Conservation (phyloP, 441 rosid genomes). For the Adansonia gregorii region DNA sequence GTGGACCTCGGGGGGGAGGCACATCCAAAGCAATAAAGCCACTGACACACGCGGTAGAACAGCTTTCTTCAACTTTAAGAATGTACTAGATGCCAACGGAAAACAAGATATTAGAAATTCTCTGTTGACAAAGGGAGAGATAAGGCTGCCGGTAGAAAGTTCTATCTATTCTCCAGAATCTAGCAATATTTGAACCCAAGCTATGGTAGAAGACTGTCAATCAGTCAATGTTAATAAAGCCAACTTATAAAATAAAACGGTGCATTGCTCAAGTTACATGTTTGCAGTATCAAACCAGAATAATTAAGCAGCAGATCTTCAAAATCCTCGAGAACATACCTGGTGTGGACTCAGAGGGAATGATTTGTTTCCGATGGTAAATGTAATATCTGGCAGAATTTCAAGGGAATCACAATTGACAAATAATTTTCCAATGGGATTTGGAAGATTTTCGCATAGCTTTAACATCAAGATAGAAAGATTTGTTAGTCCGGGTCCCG, state of each 20-base stretch:
- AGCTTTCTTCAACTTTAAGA: conserved; percentile 44
- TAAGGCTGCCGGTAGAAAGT: not conserved
- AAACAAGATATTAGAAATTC: conserved; percentile 5
- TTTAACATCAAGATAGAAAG: conserved; percentile 25
- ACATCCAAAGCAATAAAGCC: conserved; percentile 55
- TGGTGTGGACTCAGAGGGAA: conserved; percentile 60
- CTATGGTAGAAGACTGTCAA: conserved; percentile 3
- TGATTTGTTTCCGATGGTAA: conserved; percentile 49
- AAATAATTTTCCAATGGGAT: conserved; percentile 53
- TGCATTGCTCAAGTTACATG: not conserved
- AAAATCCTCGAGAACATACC: conserved; percentile 30
- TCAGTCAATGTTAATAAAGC: not conserved
- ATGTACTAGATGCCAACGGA: conserved; percentile 40
- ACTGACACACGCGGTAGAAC: conserved; percentile 48
- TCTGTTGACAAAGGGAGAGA: not conserved
- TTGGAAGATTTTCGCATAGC: conserved; percentile 61
- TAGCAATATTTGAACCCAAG: not conserved
- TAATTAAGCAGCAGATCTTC: not conserved
- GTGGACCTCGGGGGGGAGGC: conserved; percentile 48
- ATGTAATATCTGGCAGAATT: conserved; percentile 50
- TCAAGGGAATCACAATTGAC: conserved; percentile 47
- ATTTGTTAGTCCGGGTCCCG: conserved; percentile 3
- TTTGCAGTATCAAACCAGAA: not conserved
- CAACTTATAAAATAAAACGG: not conserved
- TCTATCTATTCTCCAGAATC: not conserved